Evolutionary conservation across 176 grass and related monocot species (phyloP).

Genomic region (Alloteropsis semialata): DNA sequence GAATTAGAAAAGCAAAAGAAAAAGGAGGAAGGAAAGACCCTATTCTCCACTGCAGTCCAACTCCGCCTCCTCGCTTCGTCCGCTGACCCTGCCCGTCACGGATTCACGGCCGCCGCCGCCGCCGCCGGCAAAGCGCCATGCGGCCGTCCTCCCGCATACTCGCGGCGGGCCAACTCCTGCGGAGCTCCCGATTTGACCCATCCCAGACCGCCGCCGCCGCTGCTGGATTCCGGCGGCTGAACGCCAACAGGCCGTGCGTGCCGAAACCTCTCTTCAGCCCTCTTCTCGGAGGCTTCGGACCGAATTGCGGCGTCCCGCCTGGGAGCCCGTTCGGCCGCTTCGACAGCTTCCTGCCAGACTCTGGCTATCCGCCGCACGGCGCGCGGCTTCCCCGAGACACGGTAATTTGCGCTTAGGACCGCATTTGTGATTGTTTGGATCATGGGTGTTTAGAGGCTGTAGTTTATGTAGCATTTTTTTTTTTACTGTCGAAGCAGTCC

Average conservation of each 20-base stretch:
- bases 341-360: constrained; percentile 25
- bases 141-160: constrained; percentile 43
- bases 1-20: no score
- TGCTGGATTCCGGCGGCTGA: constrained; percentile 22
- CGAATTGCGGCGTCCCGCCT: neutral
- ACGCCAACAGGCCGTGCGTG: constrained; percentile 7
- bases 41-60: constrained; percentile 22
- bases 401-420: constrained; percentile 26
- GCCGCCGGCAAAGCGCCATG: constrained; percentile 28
- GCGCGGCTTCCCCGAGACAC: constrained; percentile 18
- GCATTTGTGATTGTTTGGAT: constrained; percentile 3
- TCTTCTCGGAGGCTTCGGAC: constrained; percentile 19
- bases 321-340: neutral
- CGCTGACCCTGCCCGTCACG: neutral
- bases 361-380: constrained; percentile 12
- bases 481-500: neutral
- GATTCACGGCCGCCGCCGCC: constrained; percentile 6
- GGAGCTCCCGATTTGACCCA: constrained; percentile 15
- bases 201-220: constrained; percentile 3
- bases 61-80: constrained; percentile 4
- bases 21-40: constrained; percentile 7
- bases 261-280: constrained; percentile 26
- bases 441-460: neutral
- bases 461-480: neutral
- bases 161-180: constrained; percentile 30